Base-by-base conservation (phyloP, 2,329 filamentous ascomycete genomes). In the Neocucurbitaria cava region DNA sequence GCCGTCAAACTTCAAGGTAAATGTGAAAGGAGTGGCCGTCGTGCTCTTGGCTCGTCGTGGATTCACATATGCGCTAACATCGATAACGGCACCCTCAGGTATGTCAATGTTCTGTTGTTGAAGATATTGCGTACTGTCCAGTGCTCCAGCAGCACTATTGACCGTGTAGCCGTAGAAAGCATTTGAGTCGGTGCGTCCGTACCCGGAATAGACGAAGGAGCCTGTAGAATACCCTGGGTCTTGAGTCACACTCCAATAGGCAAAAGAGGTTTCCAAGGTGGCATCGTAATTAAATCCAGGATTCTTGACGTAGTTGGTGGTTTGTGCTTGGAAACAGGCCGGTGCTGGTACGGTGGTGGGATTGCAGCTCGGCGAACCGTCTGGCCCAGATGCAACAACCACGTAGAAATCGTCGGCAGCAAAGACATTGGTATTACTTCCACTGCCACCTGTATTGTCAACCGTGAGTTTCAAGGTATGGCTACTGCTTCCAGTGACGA, bases 241-340 rank as follows among this genome's bases (percentile, higher is more conserved):
- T 30, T 41, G 46, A 6, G 23, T 21, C 17, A 31, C 24, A 11
- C 39, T 49, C 35, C 36, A 48, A 15, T 26, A 33, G 3, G 18
- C 46, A 36, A 49, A 23, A 10, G 33, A 10, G 5, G 33, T 47
- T 9, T 18, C 23, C n/a, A 39, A 40, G 5, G 3, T 21, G 7
- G 33, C 8, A 15, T 41, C 46, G 17, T 48, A n/a, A 23, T 49
- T 38, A 26, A 49, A 49, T 1, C 46, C 38, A 18, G 46, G 46
- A 7, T 49, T 49, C 11, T 9, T 49, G 28, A 49, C 15, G 18
- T 23, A 26, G 28, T 49, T 36, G 10, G 36, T 40, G 15, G 39
- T 13, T 11, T 17, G 24, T 2, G 26, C 39, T 10, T 36, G 9
- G 46, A 33, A 49, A 33, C 15, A 56, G 15, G 13, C 15, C 2